A percentile compares a stretch with the other conserved stretches of the same genome.
phyloP scores from a whole-genome alignment of 441 rosid genomes.

The Isatis lusitanica region DNA sequence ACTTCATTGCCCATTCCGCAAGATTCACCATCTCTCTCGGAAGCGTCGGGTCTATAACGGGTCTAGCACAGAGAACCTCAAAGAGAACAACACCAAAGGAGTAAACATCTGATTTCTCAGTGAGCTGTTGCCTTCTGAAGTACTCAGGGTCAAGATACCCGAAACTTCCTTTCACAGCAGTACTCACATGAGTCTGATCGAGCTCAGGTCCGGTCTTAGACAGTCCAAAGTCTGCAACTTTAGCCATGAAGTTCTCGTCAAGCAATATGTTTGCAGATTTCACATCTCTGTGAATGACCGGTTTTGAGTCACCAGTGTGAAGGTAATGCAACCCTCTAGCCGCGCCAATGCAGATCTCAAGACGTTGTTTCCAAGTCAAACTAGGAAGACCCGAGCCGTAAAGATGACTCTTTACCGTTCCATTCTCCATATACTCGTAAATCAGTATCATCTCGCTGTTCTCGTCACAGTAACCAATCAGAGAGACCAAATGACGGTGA shows the following conservation, averaged over 20 bases:
- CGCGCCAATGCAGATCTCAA: constrained; percentile 85
- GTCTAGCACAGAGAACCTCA: constrained; percentile 90
- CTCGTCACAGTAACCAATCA: constrained; percentile 92
- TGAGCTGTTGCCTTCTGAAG: constrained; percentile 90
- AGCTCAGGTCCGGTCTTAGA: constrained; percentile 93
- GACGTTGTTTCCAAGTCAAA: constrained; percentile 87
- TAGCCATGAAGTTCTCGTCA: constrained; percentile 88
- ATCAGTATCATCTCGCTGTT: constrained; percentile 91
- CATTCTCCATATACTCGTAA: constrained; percentile 96
- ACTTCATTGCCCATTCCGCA: constrained; percentile 90
- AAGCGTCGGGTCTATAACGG: constrained; percentile 65
- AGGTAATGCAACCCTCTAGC: constrained; percentile 97
- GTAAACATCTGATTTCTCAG: constrained; percentile 89
- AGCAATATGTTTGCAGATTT: constrained; percentile 93
- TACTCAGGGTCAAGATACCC: constrained; percentile 92
- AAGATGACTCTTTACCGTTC: constrained; percentile 85
- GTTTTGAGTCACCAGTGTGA: constrained; percentile 90
- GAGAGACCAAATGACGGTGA: constrained; percentile 87
- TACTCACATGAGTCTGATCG: constrained; percentile 93
- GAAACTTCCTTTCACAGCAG: constrained; percentile 94
- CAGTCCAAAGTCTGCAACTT: constrained; percentile 94
- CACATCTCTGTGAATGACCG: constrained; percentile 93
- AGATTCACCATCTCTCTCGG: constrained; percentile 80
- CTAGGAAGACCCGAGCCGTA: constrained; percentile 76
- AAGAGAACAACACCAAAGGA: constrained; percentile 90